Base-by-base conservation (phyloP, 2,329 filamentous ascomycete species). In the Verticillium klebahnii region DNA sequence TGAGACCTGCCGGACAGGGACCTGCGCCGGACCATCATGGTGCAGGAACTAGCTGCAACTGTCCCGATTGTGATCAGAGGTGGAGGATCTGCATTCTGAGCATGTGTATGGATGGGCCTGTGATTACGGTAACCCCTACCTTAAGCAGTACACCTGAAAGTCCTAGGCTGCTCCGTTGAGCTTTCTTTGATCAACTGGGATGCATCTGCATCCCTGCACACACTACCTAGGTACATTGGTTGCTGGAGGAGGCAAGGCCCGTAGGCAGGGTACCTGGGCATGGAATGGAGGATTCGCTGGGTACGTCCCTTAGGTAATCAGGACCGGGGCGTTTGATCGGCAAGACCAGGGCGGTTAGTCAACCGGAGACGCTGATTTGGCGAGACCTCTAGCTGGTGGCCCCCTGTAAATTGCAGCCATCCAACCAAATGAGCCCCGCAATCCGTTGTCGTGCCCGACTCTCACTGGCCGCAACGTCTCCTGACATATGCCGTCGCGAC, bases 401-500 rank as follows among this genome's bases (percentile, higher is more conserved):
- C 62, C 62, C 56, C 56, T 59, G 59, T 31, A 57, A 12, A 50
- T 50, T 50, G 40, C 40, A 50, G 37, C n/a, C n/a, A 32, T 54
- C 61, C 63, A 66, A 65, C 65, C 56, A 65, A 37, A 65, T 25
- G 32, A 25, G 61, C 36, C 61, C 60, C 55, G 52, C 31, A 60
- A 62, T 62, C 60, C 40, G 29, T 37, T n/a, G 58, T 50, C 54
- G 57, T 40, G 57, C 50, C 56, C 57, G 17, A 45, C 40, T 63
- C 55, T 58, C 56, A 58, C 62, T 64, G 66, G 62, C 62, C 62
- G 65, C 66, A 66, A 25, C 65, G 62, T 63, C 69, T 69, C 68
- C 65, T 70, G 69, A 73, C 72, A 73, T 69, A 72, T 70, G 68
- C 67, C 63, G 67, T 71, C 69, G 71, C 71, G 70, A 74, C 70